Percentiles rank a stretch among this genome's conserved stretches.
phyloP scores from a whole-genome alignment of 2,329 filamentous ascomycete genomes.

The Trichoderma guizhouense region DNA sequence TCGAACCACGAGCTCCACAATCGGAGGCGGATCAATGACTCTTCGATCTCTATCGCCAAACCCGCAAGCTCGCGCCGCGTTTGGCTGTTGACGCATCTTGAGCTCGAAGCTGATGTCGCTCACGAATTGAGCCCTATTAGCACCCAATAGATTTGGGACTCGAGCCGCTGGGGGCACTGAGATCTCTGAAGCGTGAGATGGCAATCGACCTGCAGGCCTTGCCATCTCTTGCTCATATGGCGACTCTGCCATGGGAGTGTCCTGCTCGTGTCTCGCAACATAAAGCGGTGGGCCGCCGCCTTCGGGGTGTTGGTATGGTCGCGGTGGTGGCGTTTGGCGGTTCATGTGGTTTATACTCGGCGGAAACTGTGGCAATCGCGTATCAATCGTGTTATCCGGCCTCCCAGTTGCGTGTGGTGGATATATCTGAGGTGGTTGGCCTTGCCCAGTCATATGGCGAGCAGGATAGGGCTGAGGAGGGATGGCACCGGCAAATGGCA shows the following conservation, averaged over 20 bases:
- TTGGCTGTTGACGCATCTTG: conserved; percentile 69
- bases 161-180: not conserved
- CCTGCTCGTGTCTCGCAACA: not conserved
- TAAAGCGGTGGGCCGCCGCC: not conserved
- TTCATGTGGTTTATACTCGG: not conserved
- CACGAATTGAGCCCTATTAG: conserved; percentile 22
- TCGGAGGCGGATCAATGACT: conserved; percentile 80
- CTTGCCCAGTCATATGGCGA: not conserved
- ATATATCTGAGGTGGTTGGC: not conserved
- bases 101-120: conserved; percentile 30
- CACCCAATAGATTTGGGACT: conserved; percentile 29
- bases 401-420: not conserved
- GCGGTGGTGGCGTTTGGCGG: not conserved
- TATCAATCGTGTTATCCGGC: not conserved
- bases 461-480: not conserved
- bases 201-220: not conserved
- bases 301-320: not conserved
- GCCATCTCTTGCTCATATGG: not conserved
- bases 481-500: not conserved
- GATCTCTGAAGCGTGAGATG: not conserved
- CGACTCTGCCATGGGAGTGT: not conserved
- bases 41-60: conserved; percentile 79
- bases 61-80: conserved; percentile 74
- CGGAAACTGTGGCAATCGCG: not conserved
- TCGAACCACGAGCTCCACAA: conserved; percentile 68